Conservation (phyloP, 352 stramenopile species). For the Phytophthora citricola region DNA sequence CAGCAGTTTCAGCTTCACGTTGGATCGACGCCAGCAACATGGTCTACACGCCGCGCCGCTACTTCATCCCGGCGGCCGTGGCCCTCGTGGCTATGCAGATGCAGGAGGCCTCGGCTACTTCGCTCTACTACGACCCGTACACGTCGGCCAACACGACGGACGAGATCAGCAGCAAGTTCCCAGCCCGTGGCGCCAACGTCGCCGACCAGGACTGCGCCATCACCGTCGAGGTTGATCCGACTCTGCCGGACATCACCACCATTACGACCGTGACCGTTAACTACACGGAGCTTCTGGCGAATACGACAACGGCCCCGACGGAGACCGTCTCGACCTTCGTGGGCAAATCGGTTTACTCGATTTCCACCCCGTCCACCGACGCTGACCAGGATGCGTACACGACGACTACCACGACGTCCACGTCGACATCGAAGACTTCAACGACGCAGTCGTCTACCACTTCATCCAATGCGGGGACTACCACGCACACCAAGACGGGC, state of each 20-base stretch:
- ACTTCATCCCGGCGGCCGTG: constrained; percentile 25
- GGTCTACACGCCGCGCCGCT: constrained; percentile 28
- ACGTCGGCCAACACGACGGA: constrained; percentile 20
- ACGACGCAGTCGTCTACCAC: constrained; percentile 22
- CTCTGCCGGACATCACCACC: constrained; percentile 24
- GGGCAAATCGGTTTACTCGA: constrained; percentile 8
- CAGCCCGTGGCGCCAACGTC: constrained; percentile 16
- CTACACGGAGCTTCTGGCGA: constrained; percentile 33
- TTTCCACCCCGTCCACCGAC: constrained; percentile 10
- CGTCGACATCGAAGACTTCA: constrained; percentile 14
- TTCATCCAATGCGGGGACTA: constrained; percentile 7
- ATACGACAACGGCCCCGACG: constrained; percentile 21
- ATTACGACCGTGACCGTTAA: constrained; percentile 26
- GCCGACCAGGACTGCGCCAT: constrained; percentile 31
- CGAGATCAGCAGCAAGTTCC: constrained; percentile 27
- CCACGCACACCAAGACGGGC: constrained; percentile 26
- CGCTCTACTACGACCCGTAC: constrained; percentile 26
- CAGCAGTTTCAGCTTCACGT: background rate
- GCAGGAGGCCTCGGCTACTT: constrained; percentile 17
- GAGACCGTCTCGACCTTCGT: constrained; percentile 29
- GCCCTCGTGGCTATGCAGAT: constrained; percentile 29
- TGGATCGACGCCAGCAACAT: constrained; percentile 19
- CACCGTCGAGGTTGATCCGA: constrained; percentile 25
- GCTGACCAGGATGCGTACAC: constrained; percentile 36
- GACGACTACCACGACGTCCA: constrained; percentile 23